Percentiles rank a stretch among this genome's conserved stretches.
These are phyloP conservation scores for Podospora australis DNA, from an alignment of 495 filamentous ascomycete genomes.

Conservation along the genomic window DNA sequence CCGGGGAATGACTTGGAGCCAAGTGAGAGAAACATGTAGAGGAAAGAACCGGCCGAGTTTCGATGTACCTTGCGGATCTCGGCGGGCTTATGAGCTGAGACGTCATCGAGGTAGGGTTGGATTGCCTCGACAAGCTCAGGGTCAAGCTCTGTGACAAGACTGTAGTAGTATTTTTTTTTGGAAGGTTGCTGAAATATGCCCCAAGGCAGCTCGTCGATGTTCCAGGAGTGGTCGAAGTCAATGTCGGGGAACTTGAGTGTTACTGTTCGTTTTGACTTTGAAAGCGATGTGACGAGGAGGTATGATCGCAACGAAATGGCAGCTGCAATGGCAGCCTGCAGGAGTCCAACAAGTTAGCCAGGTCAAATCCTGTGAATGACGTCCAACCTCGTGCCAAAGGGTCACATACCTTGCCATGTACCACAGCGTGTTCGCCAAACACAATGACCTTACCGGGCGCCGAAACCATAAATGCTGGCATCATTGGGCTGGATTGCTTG, in stretches of 20 bases:
- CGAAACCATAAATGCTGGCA: constrained; percentile 94
- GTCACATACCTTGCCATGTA: constrained; percentile 83
- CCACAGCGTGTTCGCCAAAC: constrained; percentile 93
- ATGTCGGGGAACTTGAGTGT: constrained; percentile 85
- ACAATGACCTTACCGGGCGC: constrained; percentile 97
- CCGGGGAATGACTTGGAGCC: constrained; percentile 69
- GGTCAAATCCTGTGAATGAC: background rate
- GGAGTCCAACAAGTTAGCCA: background rate
- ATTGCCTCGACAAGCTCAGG: constrained; percentile 69
- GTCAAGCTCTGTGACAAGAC: constrained; percentile 78
- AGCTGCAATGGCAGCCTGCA: constrained; percentile 80
- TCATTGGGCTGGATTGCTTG: constrained; percentile 52
- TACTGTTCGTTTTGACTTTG: constrained; percentile 77
- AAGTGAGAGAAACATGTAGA: constrained; percentile 88
- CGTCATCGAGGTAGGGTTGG: constrained; percentile 61
- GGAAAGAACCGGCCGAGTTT: constrained; percentile 71
- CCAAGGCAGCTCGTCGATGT: constrained; percentile 88
- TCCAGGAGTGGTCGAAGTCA: constrained; percentile 79
- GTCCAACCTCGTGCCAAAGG: background rate
- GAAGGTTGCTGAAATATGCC: constrained; percentile 62
- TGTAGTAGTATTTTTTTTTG: constrained; percentile 92
- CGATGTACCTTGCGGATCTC: constrained; percentile 72
- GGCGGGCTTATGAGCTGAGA: constrained; percentile 58
- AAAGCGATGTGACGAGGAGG: constrained; percentile 83
- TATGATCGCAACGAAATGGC: constrained; percentile 93